These are phyloP conservation scores for Effrenium voratum DNA, from an alignment of 73 alveolate genomes.

Conservation along the genomic window DNA sequence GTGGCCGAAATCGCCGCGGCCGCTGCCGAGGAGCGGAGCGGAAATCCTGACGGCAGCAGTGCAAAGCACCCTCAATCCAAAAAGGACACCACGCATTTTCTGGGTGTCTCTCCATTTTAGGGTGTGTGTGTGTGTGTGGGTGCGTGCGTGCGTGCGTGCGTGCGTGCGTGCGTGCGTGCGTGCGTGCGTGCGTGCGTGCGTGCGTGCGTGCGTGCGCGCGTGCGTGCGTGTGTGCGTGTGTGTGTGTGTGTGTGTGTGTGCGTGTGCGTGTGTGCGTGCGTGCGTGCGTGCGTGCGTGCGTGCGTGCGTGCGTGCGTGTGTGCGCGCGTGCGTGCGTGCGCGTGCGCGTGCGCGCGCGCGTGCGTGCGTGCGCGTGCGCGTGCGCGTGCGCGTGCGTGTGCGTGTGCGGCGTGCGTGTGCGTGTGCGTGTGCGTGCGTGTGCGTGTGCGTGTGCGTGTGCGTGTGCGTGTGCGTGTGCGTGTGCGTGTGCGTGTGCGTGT, in stretches of 20 bases:
- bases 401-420: too few relatives aligned
- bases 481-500: slow-evolving; percentile 10
- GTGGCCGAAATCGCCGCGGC: too few relatives aligned
- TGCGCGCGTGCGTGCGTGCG: background rate
- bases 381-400: slow-evolving; percentile 3
- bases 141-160: background rate
- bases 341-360: background rate
- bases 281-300: background rate
- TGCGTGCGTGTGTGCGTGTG: background rate
- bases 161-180: background rate
- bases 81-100: too few relatives aligned
- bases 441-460: slow-evolving; percentile 13
- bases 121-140: too few relatives aligned
- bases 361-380: background rate
- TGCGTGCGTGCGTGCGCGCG: background rate
- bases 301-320: background rate
- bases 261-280: background rate
- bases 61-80: too few relatives aligned
- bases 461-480: slow-evolving; percentile 10
- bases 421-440: background rate
- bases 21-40: too few relatives aligned
- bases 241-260: background rate
- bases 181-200: background rate
- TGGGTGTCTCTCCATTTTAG: background rate
- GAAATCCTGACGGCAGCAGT: too few relatives aligned